A percentile compares a stretch with the other conserved stretches of the same genome.
These are phyloP conservation scores for Chrysopogon serrulatus DNA, from an alignment of 176 grass and related monocot species.

Conservation along the genomic window DNA sequence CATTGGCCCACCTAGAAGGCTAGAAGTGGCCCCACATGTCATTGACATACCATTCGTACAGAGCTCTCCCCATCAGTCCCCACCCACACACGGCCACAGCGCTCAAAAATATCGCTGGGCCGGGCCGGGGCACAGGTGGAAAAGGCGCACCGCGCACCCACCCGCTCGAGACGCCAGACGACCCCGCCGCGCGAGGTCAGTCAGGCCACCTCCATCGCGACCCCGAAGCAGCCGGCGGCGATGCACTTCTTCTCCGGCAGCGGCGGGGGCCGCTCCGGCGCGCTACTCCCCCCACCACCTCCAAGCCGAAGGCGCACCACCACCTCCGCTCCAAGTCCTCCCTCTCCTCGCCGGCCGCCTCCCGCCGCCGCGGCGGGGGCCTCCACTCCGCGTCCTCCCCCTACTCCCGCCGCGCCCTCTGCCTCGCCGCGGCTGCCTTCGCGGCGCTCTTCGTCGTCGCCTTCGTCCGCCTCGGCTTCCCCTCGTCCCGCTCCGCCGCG, in stretches of 20 bases:
- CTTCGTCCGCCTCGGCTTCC: constrained; percentile 62
- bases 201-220: not conserved
- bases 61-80: not conserved
- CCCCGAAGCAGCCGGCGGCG: constrained; percentile 12
- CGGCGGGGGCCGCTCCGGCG: constrained; percentile 31
- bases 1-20: too few relatives aligned
- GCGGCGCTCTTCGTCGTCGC: constrained; percentile 55
- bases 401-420: constrained; percentile 51
- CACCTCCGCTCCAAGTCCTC: constrained; percentile 44
- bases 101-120: constrained; percentile 8
- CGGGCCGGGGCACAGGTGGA: not conserved
- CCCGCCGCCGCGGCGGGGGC: constrained; percentile 40
- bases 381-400: constrained; percentile 29
- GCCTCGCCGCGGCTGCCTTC: constrained; percentile 45
- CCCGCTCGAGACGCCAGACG: not conserved
- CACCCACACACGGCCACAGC: not conserved
- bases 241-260: constrained; percentile 46
- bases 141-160: not conserved
- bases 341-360: constrained; percentile 42
- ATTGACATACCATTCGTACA: not conserved
- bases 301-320: constrained; percentile 47
- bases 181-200: constrained; percentile 21
- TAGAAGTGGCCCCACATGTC: not conserved
- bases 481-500: constrained; percentile 30
- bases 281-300: constrained; percentile 45